A percentile compares a stretch with the other conserved stretches of the same genome.
These are phyloP conservation scores for Pisolithus sp. DNA, from an alignment of 768 basidiomycete genomes.

Conservation along the genomic window DNA sequence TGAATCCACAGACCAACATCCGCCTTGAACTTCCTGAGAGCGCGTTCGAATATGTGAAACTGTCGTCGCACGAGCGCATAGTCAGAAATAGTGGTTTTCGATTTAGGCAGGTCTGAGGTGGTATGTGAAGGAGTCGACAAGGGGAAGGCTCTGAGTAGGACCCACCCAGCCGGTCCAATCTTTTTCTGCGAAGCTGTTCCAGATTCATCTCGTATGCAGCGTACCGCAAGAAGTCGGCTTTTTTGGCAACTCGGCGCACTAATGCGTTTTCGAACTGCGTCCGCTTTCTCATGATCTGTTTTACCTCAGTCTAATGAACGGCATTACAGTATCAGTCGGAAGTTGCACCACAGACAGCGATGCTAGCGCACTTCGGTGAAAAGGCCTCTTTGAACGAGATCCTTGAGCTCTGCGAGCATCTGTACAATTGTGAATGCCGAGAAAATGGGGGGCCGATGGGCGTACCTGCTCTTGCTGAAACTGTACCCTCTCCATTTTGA, in stretches of 20 bases:
- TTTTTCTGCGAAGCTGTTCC: slow-evolving; percentile 72
- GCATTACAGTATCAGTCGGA: not conserved
- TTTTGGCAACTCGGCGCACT: slow-evolving; percentile 77
- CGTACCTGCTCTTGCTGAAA: slow-evolving; percentile 86
- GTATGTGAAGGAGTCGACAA: not conserved
- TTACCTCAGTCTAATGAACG: slow-evolving; percentile 59
- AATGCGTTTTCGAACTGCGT: slow-evolving; percentile 80
- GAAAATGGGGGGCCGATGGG: not conserved
- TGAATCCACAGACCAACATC: slow-evolving; percentile 87
- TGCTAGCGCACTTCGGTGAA: slow-evolving; percentile 63
- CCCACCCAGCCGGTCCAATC: slow-evolving; percentile 67
- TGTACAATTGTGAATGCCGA: slow-evolving; percentile 19
- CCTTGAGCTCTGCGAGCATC: slow-evolving; percentile 95
- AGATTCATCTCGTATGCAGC: slow-evolving; percentile 88
- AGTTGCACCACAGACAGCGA: not conserved
- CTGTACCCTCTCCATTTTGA: slow-evolving; percentile 84
- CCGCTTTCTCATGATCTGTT: slow-evolving; percentile 77
- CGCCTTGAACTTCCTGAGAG: slow-evolving; percentile 79
- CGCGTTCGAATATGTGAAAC: slow-evolving; percentile 88
- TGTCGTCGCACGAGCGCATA: slow-evolving; percentile 81
- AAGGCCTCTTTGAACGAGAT: slow-evolving; percentile 76
- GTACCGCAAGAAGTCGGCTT: slow-evolving; percentile 86
- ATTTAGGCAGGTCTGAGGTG: slow-evolving; percentile 25
- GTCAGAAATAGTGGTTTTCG: slow-evolving; percentile 64
- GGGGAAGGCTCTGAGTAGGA: slow-evolving; percentile 1